Base-by-base conservation (phyloP, 2,329 filamentous ascomycete species). In the Fusarium sp. region DNA sequence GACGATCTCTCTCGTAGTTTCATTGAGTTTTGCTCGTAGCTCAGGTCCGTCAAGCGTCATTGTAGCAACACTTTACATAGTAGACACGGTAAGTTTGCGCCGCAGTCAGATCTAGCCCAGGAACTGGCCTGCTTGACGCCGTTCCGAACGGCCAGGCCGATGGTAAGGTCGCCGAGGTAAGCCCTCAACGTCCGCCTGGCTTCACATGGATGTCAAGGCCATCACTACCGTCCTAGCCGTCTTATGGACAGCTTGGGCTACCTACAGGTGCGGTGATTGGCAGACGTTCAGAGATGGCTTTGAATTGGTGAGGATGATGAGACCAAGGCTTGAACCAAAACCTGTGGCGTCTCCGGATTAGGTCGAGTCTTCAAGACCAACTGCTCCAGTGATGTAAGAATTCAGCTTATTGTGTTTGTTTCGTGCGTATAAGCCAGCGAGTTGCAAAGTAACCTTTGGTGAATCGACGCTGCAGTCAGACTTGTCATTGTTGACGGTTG, bases 161-260 rank as follows among this genome's bases (percentile, higher is more conserved):
- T 79, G 11, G 77, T 78, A 59, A 78, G 83, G 3, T 63, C n/a
- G 29, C 28, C 15, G 29, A 28, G n/a, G 10, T 24, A 49, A 45
- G 35, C 31, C 40, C 68, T 86, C 25, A 78, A 77, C 46, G 68
- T 79, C 31, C 70, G 84, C 26, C 81, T 26, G 38, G 34, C 43
- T 42, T 59, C 31, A 38, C 26, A 43, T 58, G 43, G 54, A 39
- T 54, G 26, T 25, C 28, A 53, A 24, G 22, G 44, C 52, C 29
- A 34, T 19, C 19, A 19, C 19, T 19, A 35, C 38, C 35, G 45
- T 50, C 36, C 25, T 11, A 26, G 32, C 38, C 35, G 45, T 50
- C 36, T 29, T 11, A 26, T 36, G 9, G 31, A 35, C 13, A 24
- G 36, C 19, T 28, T 34, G 24, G 35, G 47, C 38, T 32, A 29